Conservation (phyloP, 495 filamentous ascomycete genomes). For the Aspergillus baeticus region DNA sequence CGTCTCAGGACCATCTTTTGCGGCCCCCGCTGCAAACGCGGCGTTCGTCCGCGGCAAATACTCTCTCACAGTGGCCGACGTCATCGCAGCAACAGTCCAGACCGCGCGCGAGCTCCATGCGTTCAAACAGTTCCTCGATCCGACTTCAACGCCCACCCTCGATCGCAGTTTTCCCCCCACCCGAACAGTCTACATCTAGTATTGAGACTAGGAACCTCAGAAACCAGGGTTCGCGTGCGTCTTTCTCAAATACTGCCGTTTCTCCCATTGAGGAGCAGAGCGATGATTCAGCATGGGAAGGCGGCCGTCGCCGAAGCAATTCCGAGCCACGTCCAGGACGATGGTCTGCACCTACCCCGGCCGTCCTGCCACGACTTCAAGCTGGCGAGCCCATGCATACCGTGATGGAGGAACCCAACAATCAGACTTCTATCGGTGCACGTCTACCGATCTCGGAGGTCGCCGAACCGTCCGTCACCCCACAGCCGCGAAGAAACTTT, state of each 20-base stretch:
- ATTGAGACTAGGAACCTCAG: not conserved
- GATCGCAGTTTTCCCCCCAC: constrained; percentile 7
- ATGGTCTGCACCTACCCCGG: constrained; percentile 33
- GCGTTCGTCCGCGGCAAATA: not conserved
- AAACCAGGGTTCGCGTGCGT: constrained; percentile 3
- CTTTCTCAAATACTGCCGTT: not conserved
- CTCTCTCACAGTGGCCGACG: constrained; percentile 15
- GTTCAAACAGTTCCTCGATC: constrained; percentile 40
- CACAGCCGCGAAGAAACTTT: constrained; percentile 17
- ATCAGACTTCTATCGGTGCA: constrained; percentile 3
- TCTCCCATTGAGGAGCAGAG: constrained; percentile 25
- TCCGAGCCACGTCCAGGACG: constrained; percentile 45
- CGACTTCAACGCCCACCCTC: constrained; percentile 38
- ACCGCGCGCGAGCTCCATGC: constrained; percentile 20
- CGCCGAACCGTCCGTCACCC: not conserved
- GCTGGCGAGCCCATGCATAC: constrained; percentile 35
- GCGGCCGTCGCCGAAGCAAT: constrained; percentile 43
- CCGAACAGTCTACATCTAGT: constrained; percentile 4
- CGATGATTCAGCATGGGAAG: constrained; percentile 24
- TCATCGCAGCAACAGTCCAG: constrained; percentile 7
- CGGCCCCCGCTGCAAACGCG: constrained; percentile 11
- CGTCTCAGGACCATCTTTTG: constrained; percentile 15
- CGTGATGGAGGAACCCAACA: constrained; percentile 40
- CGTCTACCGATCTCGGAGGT: constrained; percentile 11
- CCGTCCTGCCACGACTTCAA: constrained; percentile 32